Percentiles rank a stretch among this genome's conserved stretches.
Evolutionary conservation across 1,139 yeast species (phyloP).

Genomic region (Lodderomyces orthopsilosis): DNA sequence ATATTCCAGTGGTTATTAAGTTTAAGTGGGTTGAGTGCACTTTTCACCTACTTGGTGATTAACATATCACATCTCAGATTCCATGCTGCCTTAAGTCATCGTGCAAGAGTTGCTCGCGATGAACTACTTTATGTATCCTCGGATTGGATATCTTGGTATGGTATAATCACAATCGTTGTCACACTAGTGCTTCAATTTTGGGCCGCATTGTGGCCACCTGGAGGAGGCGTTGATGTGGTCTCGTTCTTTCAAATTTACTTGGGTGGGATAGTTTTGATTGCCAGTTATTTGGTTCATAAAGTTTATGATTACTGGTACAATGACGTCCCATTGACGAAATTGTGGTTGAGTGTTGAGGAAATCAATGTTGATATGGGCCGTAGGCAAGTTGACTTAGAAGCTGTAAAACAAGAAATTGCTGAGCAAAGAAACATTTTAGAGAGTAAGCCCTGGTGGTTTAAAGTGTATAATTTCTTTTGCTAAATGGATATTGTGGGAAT

Average conservation of each 20-base stretch:
- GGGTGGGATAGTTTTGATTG: conserved; percentile 28
- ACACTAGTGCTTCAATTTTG: conserved; percentile 35
- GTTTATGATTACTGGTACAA: conserved; percentile 23
- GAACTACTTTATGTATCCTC: conserved; percentile 31
- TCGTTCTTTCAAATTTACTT: conserved; percentile 33
- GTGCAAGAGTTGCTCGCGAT: conserved; percentile 29
- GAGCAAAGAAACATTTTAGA: conserved; percentile 15
- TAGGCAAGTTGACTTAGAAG: conserved; percentile 39
- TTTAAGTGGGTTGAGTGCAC: conserved; percentile 22
- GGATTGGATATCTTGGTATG: conserved; percentile 31
- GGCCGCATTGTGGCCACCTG: conserved; percentile 40
- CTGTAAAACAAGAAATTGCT: conserved; percentile 36
- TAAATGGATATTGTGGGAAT: conserved; percentile 7
- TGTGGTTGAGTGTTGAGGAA: conserved; percentile 32
- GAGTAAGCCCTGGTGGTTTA: conserved; percentile 24
- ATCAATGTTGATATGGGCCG: conserved; percentile 45
- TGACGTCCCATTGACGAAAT: conserved; percentile 25
- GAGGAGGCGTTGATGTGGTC: conserved; percentile 23
- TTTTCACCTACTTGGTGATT: conserved; percentile 29
- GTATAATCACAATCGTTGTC: conserved; percentile 24
- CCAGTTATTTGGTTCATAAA: conserved; percentile 33
- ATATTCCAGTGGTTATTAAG: conserved; percentile 25
- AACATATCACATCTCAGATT: conserved; percentile 32
- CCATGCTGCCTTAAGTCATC: conserved; percentile 25
- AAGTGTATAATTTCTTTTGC: conserved; percentile 24